Evolutionary conservation across 371 early-diverging fungal species (phyloP), one percentile per base, ranked within the genome.

Genomic region (Rhizopus delemar): DNA sequence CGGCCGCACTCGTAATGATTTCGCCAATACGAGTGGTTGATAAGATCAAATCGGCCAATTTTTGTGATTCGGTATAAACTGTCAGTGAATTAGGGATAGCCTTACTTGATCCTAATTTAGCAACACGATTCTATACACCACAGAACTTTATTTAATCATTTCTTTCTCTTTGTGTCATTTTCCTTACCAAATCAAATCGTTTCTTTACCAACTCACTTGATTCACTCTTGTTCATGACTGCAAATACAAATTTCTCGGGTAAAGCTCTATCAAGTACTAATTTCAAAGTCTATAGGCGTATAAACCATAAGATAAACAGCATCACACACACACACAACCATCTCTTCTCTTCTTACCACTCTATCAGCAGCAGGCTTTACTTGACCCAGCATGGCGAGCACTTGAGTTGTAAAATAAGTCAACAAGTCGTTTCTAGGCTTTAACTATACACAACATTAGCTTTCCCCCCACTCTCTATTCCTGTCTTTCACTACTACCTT

Each of bases 131-230:
- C 65, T 58, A 55, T 0, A 16, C 36, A 39, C 39, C 8, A 41
- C 52, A 34, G 34, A 43, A 13, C 33, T 8, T 15, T 46, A 15
- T 43, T 41, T 41, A 13, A 31, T 15, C 31, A 15, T 15, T 6
- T 2, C 33, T 28, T 35, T 29, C 0, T 0, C 13, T 22, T 16
- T 5, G 13, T 48, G 4, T 16, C 9, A 3, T 22, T 15, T n/a
- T 28, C 8, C 62, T 51, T 79, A 79, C 80, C 70, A 90, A 70
- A 72, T 92, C 92, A 70, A 81, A 90, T 15, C 92, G 81, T 22
- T 69, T 71, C 39, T 86, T 79, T 62, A 63, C 62, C 33, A 85
- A 59, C 2, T 74, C 74, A 56, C 77, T 68, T 39, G 86, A 78
- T 11, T 72, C 73, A 28, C 73, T 65, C 55, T 78, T 77, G 28